These are phyloP conservation scores for Ganoderma sinense DNA, from an alignment of 1,284 basidiomycete species.

Conservation along the genomic window DNA sequence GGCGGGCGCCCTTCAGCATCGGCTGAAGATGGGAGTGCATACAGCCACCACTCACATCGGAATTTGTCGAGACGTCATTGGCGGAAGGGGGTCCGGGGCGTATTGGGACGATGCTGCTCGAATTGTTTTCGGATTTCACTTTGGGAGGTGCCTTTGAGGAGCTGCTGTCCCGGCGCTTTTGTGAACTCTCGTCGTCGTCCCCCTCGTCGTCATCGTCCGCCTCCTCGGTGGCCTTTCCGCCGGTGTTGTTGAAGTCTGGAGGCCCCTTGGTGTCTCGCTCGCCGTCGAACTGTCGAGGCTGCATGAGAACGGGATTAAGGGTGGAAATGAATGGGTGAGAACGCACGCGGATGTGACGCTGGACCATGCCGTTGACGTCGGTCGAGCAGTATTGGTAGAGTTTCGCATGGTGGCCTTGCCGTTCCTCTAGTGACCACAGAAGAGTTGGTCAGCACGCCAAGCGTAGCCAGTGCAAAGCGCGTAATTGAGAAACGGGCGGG, in stretches of 20 bases:
- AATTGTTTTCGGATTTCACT: constrained; percentile 29
- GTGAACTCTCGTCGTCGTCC: constrained; percentile 39
- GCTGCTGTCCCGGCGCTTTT: constrained; percentile 35
- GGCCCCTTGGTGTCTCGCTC: constrained; percentile 55
- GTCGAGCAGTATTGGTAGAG: constrained; percentile 65
- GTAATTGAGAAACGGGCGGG: constrained; percentile 6
- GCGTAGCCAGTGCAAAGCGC: background rate
- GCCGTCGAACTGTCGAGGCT: constrained; percentile 53
- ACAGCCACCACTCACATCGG: constrained; percentile 31
- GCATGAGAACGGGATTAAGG: constrained; percentile 16
- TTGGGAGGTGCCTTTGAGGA: constrained; percentile 21
- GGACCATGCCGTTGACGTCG: constrained; percentile 56
- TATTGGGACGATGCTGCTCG: constrained; percentile 34
- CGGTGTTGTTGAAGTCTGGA: constrained; percentile 50
- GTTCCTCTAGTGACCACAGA: constrained; percentile 45
- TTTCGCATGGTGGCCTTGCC: constrained; percentile 60
- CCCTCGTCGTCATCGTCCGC: constrained; percentile 56
- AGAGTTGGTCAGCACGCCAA: constrained; percentile 2
- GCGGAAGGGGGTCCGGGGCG: constrained; percentile 30
- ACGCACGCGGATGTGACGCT: constrained; percentile 55
- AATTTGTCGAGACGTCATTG: constrained; percentile 31
- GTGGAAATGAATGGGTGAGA: constrained; percentile 9
- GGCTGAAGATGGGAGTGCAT: background rate
- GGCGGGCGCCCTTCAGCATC: constrained; percentile 12
- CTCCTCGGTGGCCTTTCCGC: constrained; percentile 43